Evolutionary conservation across 148 eudicot genomes (phyloP).

Genomic region (Camellia lanceoleosa): DNA sequence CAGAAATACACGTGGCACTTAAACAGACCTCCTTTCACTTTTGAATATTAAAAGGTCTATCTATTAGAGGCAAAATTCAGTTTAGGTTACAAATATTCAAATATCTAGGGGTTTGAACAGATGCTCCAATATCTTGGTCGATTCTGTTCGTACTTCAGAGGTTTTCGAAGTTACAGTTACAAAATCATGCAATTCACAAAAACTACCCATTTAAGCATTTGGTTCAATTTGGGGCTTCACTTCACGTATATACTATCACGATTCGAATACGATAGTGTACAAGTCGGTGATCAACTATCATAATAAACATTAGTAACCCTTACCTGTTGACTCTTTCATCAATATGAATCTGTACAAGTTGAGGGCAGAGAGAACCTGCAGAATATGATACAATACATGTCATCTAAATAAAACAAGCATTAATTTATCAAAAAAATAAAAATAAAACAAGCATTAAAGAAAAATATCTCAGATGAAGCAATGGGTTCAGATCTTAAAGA

Average conservation of each 20-base stretch:
- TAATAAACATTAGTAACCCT: not conserved
- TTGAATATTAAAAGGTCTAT: not conserved
- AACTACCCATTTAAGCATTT: not conserved
- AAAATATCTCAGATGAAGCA: not conserved
- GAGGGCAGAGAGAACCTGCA: conserved; percentile 86
- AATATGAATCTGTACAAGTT: conserved; percentile 82
- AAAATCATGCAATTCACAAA: not conserved
- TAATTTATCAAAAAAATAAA: not conserved
- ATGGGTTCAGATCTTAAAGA: not conserved
- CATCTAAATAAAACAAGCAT: conserved; percentile 2
- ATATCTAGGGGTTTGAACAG: not conserved
- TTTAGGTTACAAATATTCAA: not conserved
- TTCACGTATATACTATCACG: not conserved
- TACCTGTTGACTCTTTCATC: conserved; percentile 78
- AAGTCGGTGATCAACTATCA: not conserved
- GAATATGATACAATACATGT: conserved; percentile 15
- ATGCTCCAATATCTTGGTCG: not conserved
- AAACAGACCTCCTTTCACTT: not conserved
- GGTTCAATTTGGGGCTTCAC: not conserved
- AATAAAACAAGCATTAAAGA: no score
- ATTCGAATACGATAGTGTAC: not conserved
- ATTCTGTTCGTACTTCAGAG: not conserved
- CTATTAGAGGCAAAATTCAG: not conserved
- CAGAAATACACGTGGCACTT: not conserved
- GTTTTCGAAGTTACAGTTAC: not conserved